A percentile compares a stretch with the other conserved stretches of the same genome.
These are phyloP conservation scores for Schizochytrium sp. DNA, from an alignment of 108 stramenopile genomes.

Conservation along the genomic window DNA sequence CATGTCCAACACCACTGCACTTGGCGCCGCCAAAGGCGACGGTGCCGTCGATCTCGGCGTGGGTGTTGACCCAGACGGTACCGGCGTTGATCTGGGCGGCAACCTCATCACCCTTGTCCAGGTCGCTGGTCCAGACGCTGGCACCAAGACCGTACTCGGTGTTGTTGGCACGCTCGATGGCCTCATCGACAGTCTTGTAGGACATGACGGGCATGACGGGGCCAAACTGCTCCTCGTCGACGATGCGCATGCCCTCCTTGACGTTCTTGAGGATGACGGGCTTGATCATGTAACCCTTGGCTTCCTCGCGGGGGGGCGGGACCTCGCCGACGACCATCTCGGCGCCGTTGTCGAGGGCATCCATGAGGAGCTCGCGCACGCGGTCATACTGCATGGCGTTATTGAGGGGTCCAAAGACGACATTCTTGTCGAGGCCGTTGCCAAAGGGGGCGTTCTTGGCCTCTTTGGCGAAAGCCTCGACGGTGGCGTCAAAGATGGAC, in stretches of 20 bases:
- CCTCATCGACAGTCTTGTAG: conserved; percentile 27
- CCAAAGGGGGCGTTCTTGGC: background rate
- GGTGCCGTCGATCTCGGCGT: background rate
- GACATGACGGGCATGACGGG: background rate
- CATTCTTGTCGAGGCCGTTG: background rate
- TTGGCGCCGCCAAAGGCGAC: conserved; percentile 17
- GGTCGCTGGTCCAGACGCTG: conserved; percentile 56
- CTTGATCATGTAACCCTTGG: background rate
- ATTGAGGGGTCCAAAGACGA: background rate
- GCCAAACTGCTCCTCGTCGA: conserved; percentile 17
- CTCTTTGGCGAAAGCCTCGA: background rate
- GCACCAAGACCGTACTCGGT: conserved; percentile 81
- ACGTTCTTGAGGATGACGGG: background rate
- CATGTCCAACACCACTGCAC: conserved; percentile 6
- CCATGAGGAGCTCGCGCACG: background rate
- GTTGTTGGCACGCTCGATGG: conserved; percentile 26
- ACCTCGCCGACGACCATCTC: background rate
- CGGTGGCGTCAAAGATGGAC: conserved; percentile 13
- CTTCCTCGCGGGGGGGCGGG: background rate
- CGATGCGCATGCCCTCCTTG: conserved; percentile 2
- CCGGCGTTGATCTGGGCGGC: background rate
- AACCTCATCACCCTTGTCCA: background rate
- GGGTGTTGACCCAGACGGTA: background rate
- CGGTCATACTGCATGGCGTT: background rate
- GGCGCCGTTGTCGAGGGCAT: conserved; percentile 12